phyloP scores from a whole-genome alignment of 1,284 basidiomycete species.

The Pholiota adiposa region DNA sequence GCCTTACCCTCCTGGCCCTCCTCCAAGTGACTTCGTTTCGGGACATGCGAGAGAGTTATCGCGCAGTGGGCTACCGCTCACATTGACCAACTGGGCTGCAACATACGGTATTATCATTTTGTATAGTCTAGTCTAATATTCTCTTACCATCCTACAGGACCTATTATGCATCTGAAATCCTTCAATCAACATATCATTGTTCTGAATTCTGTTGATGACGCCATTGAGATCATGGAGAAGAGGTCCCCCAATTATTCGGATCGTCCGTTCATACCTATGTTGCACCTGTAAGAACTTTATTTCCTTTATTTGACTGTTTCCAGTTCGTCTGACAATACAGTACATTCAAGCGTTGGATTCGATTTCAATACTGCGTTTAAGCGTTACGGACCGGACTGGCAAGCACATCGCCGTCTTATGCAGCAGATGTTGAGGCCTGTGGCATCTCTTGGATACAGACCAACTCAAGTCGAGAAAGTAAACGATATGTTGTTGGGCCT shows the following conservation, averaged over 20 bases:
- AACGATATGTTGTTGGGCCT: not conserved
- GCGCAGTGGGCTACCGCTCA: not conserved
- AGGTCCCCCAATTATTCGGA: not conserved
- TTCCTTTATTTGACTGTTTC: not conserved
- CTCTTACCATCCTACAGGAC: not conserved
- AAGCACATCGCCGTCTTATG: not conserved
- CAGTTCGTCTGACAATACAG: not conserved
- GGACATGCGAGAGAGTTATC: not conserved
- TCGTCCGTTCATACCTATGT: not conserved
- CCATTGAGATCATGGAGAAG: not conserved
- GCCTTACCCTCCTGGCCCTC: not conserved
- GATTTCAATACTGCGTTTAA: conserved; percentile 36
- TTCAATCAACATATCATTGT: not conserved
- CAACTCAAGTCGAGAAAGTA: not conserved
- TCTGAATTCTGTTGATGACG: not conserved
- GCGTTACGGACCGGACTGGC: conserved; percentile 34
- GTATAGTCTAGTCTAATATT: not conserved
- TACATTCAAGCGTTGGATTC: conserved; percentile 37
- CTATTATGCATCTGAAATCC: not conserved
- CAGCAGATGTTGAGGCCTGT: not conserved
- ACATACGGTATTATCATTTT: conserved; percentile 1
- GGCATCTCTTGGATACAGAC: not conserved
- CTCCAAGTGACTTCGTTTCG: not conserved
- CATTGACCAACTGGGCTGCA: not conserved
- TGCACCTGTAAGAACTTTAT: not conserved